Evolutionary conservation across 768 basidiomycete genomes (phyloP), one percentile per base, ranked within the genome.

Genomic region (Calocera cornea): DNA sequence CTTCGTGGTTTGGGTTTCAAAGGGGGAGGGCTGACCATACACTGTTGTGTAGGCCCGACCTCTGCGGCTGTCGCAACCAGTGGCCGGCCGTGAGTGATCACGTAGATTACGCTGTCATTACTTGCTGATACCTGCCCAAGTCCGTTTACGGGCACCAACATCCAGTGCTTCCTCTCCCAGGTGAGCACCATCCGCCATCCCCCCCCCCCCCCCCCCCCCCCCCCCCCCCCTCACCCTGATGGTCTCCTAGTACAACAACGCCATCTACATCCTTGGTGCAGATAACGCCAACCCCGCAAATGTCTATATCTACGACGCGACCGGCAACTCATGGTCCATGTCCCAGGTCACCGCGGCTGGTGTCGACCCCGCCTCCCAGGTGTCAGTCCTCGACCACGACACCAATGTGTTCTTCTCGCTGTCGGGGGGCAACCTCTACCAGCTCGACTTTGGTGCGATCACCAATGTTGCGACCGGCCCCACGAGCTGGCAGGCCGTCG

Each of bases 341-440:
- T 82, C 19, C 47, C 41, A 17, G 82, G 78, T 3, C 71, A 81
- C 0, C 82, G 81, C 38, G 76, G 76, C 65, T 17, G 70, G 67
- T 11, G 87, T 88, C 71, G 86, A 93, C 74, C 82, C 85, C 2
- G 75, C 80, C 1, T 83, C 84, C 22, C 87, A 86, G 72, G 81
- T 79, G 31, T 83, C 89, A 31, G 86, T 95, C 69, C 83, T 97
- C 36, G 94, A 97, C 78, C 94, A 95, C 70, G 94, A 97, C 76
- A 97, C 94, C 64, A 94, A 95, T 69, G 85, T 88, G 68, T 88
- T 97, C 78, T 89, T 90, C 75, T 88, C 86, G 0, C 78, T 89
- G 68, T 87, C 87, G 2, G 78, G 83, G 0, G 84, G 82, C 50
- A 84, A 83, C 65, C 68, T 95, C 1, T 92, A 79, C 72, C 83